A percentile compares a stretch with the other conserved stretches of the same genome.
Evolutionary conservation across 495 filamentous ascomycete species (phyloP).

Genomic region (Aspergillus ellipticus): DNA sequence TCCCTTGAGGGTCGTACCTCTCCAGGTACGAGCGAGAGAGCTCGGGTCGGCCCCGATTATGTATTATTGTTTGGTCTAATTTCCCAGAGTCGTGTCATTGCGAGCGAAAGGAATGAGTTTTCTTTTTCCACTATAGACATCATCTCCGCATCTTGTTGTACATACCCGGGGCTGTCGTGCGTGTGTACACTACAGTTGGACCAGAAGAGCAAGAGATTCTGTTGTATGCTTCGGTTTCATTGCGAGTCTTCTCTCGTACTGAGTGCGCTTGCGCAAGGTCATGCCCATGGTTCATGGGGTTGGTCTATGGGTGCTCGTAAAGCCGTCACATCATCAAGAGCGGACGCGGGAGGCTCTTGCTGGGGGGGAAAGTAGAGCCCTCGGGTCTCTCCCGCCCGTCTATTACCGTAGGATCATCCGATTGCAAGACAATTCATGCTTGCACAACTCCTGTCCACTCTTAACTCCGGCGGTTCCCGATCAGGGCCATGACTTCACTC

Average conservation of each 20-base stretch:
- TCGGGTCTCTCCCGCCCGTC: background rate
- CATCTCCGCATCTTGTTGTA: conserved; percentile 48
- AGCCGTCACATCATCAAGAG: conserved; percentile 15
- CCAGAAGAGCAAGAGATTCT: conserved; percentile 46
- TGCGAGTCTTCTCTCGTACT: conserved; percentile 16
- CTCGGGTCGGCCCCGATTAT: conserved; percentile 39
- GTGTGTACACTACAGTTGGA: conserved; percentile 45
- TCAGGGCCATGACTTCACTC: conserved; percentile 33
- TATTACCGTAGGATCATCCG: background rate
- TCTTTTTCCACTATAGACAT: conserved; percentile 45
- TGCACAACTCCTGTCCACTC: background rate
- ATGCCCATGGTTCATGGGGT: conserved; percentile 7
- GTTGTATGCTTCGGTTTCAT: conserved; percentile 36
- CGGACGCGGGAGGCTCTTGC: background rate
- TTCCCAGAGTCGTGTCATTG: conserved; percentile 46
- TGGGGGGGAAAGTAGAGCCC: background rate
- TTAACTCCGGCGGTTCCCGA: conserved; percentile 26
- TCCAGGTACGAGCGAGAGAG: conserved; percentile 38
- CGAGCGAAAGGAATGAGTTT: conserved; percentile 45
- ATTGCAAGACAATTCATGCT: background rate
- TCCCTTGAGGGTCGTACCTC: conserved; percentile 34
- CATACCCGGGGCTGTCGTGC: conserved; percentile 48
- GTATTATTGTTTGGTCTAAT: conserved; percentile 51
- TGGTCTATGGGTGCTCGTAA: conserved; percentile 12
- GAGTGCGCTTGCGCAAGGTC: conserved; percentile 6